Base-by-base conservation (phyloP, 78 protist species). In the Guillardia theta region DNA sequence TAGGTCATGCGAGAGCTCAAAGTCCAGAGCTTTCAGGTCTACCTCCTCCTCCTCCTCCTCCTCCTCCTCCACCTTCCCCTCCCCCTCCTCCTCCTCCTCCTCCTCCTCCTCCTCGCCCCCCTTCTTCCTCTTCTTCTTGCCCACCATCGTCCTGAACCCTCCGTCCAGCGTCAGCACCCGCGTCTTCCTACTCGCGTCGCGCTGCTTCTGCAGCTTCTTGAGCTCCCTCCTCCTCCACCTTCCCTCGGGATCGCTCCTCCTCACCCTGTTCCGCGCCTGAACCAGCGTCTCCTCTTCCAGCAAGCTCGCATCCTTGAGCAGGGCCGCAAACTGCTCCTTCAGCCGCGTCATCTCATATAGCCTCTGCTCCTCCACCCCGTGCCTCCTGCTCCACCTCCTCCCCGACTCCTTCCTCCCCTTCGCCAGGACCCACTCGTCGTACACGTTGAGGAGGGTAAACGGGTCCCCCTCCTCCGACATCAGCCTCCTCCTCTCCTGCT, bases 341-440 rank as follows among this genome's bases (percentile, higher is more conserved):
- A 78, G 90, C 90, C 90, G 45, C 50, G 90, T 78, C 90, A 78
- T 78, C 90, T 78, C 90, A 30, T 78, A 78, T 22, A 78, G 90
- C 45, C 90, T 18, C 45, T 37, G 45, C 90, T 78, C 90, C 48
- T 78, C 90, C 24, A 78, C 18, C n/a, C 90, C 90, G 48, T 78
- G 90, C 3, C 90, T 45, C 45, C 24, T 22, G 41, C 41, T 1
- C 90, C 90, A 78, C 90, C 44, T 78, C 48, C 24, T 37, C 43
- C 50, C 48, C 43, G 45, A 43, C 50, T 78, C 90, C 44, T 48
- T 10, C 50, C 43, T 30, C 12, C 53, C 90, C 48, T 78, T 78
- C 37, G 24, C 90, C 30, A 46, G 90, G 33, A 78, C 24, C 90
- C 90, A 78, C 50, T 43, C 90, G 33, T 78, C 90, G 48, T 43